Base-by-base conservation (phyloP, 2,329 filamentous ascomycete genomes). In the Phialophora chinensis region DNA sequence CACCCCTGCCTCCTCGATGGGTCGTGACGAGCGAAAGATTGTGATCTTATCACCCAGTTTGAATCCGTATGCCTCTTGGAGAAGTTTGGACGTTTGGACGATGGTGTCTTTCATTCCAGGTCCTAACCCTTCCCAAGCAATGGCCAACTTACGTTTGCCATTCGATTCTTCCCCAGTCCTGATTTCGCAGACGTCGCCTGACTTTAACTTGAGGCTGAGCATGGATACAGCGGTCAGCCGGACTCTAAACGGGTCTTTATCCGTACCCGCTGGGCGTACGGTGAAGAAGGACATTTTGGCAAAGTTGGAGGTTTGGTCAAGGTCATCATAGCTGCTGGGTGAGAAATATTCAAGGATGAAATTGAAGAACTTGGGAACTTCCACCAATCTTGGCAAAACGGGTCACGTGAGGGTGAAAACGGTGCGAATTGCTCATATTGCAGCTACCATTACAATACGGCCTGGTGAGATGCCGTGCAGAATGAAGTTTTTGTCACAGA, bases 41-140 rank as follows among this genome's bases (percentile, higher is more conserved):
- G 84, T 83, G 56, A 96, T 81, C 59, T 87, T 85, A 57, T 93
- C 90, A 17, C 88, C 88, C 3, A 95, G 81, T 67, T 90, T 89
- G 72, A 96, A 85, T 0, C 87, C 87, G 71, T 90, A 90, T 6
- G 87, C 85, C 42, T 91, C 89, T 69, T 91, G 89, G 62, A 96
- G 87, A 5, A 87, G 83, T 69, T 91, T 89, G 25, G 91, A 89
- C 81, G 91, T 87, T 82, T 93, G 85, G 58, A 91, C 82, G 64
- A 92, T 83, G 69, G 89, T 86, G 71, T 87, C 87, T 74, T 88
- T 85, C 71, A 92, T 81, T 7, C 69, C 70, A 73, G 88, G 88
- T 75, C 89, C 81, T 5, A 82, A 75, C 3, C 86, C 85, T 49
- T 82, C 79, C 88, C 88, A 90, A 11, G 86, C 87, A 72, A 90